Evolutionary conservation across 441 rosid species (phyloP).

Genomic region (Aleurites moluccanus): DNA sequence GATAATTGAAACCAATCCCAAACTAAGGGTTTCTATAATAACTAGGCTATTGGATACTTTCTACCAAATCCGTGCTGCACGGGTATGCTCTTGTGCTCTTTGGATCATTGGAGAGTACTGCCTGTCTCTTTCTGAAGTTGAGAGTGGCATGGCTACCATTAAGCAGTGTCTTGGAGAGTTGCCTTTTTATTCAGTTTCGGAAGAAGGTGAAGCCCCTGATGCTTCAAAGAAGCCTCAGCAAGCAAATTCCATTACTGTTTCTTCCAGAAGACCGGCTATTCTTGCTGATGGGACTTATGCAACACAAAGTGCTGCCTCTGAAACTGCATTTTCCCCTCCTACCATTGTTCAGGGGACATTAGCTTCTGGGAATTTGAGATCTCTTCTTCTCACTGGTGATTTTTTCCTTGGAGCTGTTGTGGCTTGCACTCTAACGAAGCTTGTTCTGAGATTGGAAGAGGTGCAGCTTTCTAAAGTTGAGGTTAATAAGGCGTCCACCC

Average conservation of each 20-base stretch:
- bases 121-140: constrained; percentile 83
- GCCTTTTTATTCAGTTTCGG: constrained; percentile 66
- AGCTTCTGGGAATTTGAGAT: constrained; percentile 78
- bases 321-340: constrained; percentile 82
- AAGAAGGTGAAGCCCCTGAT: constrained; percentile 59
- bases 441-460: constrained; percentile 82
- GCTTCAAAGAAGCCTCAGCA: constrained; percentile 52
- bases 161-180: constrained; percentile 92
- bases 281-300: constrained; percentile 96
- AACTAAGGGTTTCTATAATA: constrained; percentile 78
- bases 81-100: constrained; percentile 84
- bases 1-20: constrained; percentile 82
- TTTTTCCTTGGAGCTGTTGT: constrained; percentile 96
- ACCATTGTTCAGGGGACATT: constrained; percentile 74
- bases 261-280: constrained; percentile 87
- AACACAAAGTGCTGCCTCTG: constrained; percentile 92
- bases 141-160: constrained; percentile 70
- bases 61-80: constrained; percentile 86
- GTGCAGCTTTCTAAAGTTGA: constrained; percentile 76
- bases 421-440: constrained; percentile 82
- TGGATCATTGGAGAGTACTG: constrained; percentile 97
- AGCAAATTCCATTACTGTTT: constrained; percentile 50
- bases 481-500: constrained; percentile 62
- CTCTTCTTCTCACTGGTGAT: constrained; percentile 78
- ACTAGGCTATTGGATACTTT: constrained; percentile 81